Percentiles rank a stretch among this genome's conserved stretches.
These are phyloP conservation scores for Sphagnurus paluster DNA, from an alignment of 1,284 basidiomycete species.

Conservation along the genomic window DNA sequence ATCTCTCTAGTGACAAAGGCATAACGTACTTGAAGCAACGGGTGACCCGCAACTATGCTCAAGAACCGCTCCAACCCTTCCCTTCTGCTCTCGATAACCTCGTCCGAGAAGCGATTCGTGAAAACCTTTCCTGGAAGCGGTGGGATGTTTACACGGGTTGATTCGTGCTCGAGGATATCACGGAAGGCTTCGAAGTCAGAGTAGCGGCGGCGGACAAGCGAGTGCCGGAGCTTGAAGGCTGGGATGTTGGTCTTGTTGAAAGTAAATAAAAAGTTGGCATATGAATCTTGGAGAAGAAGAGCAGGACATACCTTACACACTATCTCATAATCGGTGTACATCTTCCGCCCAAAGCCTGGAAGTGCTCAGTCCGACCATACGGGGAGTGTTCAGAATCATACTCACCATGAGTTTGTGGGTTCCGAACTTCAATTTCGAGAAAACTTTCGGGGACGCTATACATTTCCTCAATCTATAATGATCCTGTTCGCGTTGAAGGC, in stretches of 20 bases:
- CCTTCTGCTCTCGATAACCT: slow-evolving; percentile 90
- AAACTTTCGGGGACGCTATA: slow-evolving; percentile 97
- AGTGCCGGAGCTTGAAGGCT: slow-evolving; percentile 96
- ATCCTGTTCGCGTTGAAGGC: slow-evolving; percentile 27
- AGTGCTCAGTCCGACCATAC: not conserved
- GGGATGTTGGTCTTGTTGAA: slow-evolving; percentile 94
- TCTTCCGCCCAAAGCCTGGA: slow-evolving; percentile 90
- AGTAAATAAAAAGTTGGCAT: not conserved
- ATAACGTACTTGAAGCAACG: slow-evolving; percentile 81
- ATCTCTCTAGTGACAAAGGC: not conserved
- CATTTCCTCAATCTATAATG: slow-evolving; percentile 91
- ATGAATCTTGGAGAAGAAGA: not conserved
- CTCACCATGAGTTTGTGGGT: slow-evolving; percentile 95
- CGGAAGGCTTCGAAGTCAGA: slow-evolving; percentile 99
- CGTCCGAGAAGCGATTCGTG: slow-evolving; percentile 95
- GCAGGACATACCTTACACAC: slow-evolving; percentile 80
- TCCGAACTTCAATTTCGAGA: slow-evolving; percentile 96
- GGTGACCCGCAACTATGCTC: slow-evolving; percentile 96
- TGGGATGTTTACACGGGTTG: slow-evolving; percentile 96
- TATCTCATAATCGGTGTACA: slow-evolving; percentile 99
- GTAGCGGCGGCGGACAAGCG: slow-evolving; percentile 91
- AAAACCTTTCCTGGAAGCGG: slow-evolving; percentile 96
- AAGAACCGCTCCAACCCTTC: slow-evolving; percentile 96
- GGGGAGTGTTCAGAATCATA: slow-evolving; percentile 4
- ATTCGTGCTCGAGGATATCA: slow-evolving; percentile 96